Base-by-base conservation (phyloP, 106 monocot genomes). In the Allium fistulosum region DNA sequence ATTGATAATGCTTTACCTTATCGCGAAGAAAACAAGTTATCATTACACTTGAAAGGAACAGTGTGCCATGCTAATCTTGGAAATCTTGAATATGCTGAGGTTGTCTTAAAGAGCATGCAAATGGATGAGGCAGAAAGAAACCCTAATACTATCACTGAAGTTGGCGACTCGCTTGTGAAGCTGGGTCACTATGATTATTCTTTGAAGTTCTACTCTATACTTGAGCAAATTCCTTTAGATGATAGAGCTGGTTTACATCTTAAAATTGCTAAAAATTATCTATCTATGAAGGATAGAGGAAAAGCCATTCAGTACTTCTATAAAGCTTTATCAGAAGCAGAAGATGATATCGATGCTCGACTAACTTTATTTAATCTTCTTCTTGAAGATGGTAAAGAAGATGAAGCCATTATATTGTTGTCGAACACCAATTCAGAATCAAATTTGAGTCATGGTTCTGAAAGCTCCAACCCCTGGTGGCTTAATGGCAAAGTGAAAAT, bases 1-100 rank as follows among this genome's bases (percentile, higher is more conserved):
- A 83, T 90, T 67, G 73, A 90, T 48, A 66, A 64, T 67, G 74
- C 76, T 52, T 71, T 74, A 71, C 16, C 55, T 18, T 71, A 55
- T 68, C 58, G 50, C 17, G 69, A 65, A 57, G 60, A 57, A 9
- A 78, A 79, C 58, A 72, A 81, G 18, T 11, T 83, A 61, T 79
- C 79, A 12, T 58, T 83, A 13, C 65, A 61, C 69, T 57, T 93
- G 56, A 70, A 81, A 66, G 75, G 79, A 49, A 75, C 73, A 70
- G 59, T 99, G 67, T 93, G 99, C 73, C 76, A 78, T 69, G 87
- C 87, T 58, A 72, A 81, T 78, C 83, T 93, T 71, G 90, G 93
- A 69, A 84, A 90, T 69, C 71, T 85, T 72, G 81, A 84, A 59
- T 68, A 85, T 72, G 75, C 90, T 22, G 75, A 99, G 99, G 87